Conservation (phyloP, 805 yeast genomes). For the Schizosaccharomyces cryophilus region DNA sequence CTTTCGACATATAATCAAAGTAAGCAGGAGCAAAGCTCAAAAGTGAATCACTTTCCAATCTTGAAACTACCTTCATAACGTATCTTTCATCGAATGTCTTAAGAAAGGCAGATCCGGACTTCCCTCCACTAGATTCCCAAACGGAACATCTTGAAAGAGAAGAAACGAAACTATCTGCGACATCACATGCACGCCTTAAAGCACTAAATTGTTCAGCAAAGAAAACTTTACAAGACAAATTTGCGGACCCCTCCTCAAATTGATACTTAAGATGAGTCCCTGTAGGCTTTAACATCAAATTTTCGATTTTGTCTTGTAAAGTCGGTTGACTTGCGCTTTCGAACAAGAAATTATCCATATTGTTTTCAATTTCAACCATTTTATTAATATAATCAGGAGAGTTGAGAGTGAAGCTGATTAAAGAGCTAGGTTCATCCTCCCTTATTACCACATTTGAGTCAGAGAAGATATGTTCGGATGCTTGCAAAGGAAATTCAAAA, state of each 20-base stretch:
- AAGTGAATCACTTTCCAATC: slow-evolving; percentile 76
- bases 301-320: slow-evolving; percentile 1
- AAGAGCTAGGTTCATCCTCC: slow-evolving; percentile 88
- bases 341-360: background rate
- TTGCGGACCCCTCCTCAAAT: slow-evolving; percentile 62
- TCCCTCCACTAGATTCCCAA: slow-evolving; percentile 94
- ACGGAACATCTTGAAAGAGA: slow-evolving; percentile 79
- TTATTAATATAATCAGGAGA: slow-evolving; percentile 59
- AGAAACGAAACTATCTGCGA: slow-evolving; percentile 51
- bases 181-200: slow-evolving; percentile 60
- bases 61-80: slow-evolving; percentile 69
- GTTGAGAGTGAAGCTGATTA: slow-evolving; percentile 77
- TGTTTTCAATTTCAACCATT: slow-evolving; percentile 13
- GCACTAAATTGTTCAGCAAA: slow-evolving; percentile 95
- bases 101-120: slow-evolving; percentile 80
- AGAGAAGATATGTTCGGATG: slow-evolving; percentile 73
- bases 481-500: slow-evolving; percentile 50
- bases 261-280: slow-evolving; percentile 84
- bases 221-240: slow-evolving; percentile 75
- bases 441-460: slow-evolving; percentile 83
- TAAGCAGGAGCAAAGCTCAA: slow-evolving; percentile 89
- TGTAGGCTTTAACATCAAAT: slow-evolving; percentile 49
- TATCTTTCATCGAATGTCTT: slow-evolving; percentile 79
- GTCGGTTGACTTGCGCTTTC: background rate
- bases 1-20: slow-evolving; percentile 87